A percentile compares a stretch with the other conserved stretches of the same genome.
Conservation (phyloP, 2,329 filamentous ascomycete species). For the Paramyrothecium roridum region DNA sequence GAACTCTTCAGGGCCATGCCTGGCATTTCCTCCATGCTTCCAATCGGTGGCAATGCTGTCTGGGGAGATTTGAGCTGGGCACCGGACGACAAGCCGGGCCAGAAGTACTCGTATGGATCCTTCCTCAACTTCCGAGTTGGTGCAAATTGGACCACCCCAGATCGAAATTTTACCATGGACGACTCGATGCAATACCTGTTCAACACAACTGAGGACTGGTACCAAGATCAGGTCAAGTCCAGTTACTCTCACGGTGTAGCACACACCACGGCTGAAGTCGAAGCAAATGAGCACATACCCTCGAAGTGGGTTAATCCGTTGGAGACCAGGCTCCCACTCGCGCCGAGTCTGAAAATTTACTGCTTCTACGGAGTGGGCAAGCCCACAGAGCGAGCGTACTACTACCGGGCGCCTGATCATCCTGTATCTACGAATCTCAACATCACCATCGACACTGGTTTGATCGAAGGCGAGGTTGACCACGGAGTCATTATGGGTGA, state of each 20-base stretch:
- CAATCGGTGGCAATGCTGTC: slow-evolving; percentile 88
- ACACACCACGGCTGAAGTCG: slow-evolving; percentile 73
- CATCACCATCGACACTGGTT: slow-evolving; percentile 67
- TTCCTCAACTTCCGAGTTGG: slow-evolving; percentile 78
- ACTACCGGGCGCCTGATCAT: slow-evolving; percentile 70
- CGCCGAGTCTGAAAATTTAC: slow-evolving; percentile 89
- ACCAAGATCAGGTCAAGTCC: slow-evolving; percentile 64
- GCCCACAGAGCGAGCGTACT: slow-evolving; percentile 88
- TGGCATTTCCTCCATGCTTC: slow-evolving; percentile 93
- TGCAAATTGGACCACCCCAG: slow-evolving; percentile 60
- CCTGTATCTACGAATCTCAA: slow-evolving; percentile 66
- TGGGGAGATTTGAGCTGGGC: slow-evolving; percentile 90
- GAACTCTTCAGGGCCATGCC: slow-evolving; percentile 97
- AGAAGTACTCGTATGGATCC: slow-evolving; percentile 72
- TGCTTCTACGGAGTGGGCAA: slow-evolving; percentile 98
- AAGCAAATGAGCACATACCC: slow-evolving; percentile 72
- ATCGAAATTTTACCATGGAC: slow-evolving; percentile 76
- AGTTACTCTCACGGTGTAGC: slow-evolving; percentile 91
- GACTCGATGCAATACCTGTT: slow-evolving; percentile 77
- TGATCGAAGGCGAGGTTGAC: slow-evolving; percentile 63
- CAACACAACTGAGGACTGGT: slow-evolving; percentile 81
- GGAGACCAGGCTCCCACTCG: slow-evolving; percentile 80
- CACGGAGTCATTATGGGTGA: slow-evolving; percentile 95
- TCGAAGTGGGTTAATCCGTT: slow-evolving; percentile 94
- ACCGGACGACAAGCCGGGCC: slow-evolving; percentile 77